These are phyloP conservation scores for Uronychia setigera DNA, from an alignment of 73 alveolate species.

Conservation along the genomic window DNA sequence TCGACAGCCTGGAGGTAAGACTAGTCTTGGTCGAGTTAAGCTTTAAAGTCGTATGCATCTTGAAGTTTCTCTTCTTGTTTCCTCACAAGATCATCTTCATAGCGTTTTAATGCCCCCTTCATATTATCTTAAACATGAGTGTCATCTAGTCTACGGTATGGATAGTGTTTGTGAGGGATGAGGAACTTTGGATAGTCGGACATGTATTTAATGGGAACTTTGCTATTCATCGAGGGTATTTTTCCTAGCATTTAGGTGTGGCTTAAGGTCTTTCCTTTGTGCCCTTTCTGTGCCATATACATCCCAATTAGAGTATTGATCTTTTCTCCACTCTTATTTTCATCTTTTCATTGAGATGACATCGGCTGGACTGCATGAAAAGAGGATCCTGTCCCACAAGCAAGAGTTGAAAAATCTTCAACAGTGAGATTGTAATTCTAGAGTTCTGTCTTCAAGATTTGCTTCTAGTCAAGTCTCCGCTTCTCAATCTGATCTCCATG, in stretches of 20 bases:
- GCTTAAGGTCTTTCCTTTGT: neutral
- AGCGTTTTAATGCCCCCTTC: constrained; percentile 25
- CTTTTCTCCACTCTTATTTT: neutral
- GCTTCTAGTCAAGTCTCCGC: constrained; percentile 32
- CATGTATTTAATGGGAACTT: constrained; percentile 36
- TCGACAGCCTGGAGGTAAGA: constrained; percentile 2
- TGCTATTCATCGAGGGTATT: constrained; percentile 6
- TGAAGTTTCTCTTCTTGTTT: constrained; percentile 10
- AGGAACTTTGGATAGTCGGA: constrained; percentile 22
- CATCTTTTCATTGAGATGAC: too few species aligned
- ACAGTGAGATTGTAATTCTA: neutral
- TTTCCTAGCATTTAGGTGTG: neutral
- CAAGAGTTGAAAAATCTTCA: neutral
- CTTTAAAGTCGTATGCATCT: neutral
- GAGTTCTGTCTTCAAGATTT: constrained; percentile 16
- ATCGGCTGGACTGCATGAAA: too few species aligned
- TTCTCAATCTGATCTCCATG: constrained; percentile 69
- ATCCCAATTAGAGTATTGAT: neutral
- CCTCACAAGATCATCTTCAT: constrained; percentile 7
- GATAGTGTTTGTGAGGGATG: constrained; percentile 16
- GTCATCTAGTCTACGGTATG: constrained; percentile 3
- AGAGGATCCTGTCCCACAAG: too few species aligned
- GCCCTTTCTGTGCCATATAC: neutral
- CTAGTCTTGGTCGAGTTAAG: neutral
- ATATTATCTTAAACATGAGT: constrained; percentile 11